Evolutionary conservation across 1,284 basidiomycete genomes (phyloP).

Genomic region (Afroboletus lepidellus): DNA sequence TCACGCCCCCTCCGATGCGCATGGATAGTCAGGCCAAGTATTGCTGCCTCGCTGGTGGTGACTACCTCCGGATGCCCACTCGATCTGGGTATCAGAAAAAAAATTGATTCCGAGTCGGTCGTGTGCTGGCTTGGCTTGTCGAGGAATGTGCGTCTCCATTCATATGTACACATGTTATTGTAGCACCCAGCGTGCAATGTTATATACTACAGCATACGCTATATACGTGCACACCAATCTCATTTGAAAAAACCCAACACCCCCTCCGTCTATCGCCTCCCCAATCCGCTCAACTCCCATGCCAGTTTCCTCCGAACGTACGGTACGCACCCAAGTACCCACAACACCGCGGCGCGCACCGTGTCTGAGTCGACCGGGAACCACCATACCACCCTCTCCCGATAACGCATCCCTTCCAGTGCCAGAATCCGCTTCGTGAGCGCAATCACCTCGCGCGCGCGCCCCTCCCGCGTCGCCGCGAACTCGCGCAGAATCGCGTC

Average conservation of each 20-base stretch:
- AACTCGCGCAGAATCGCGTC: constrained; percentile 20
- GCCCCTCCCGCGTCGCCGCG: constrained; percentile 12
- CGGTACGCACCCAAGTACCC: constrained; percentile 13
- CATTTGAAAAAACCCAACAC: too few relatives aligned
- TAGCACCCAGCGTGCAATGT: too few relatives aligned
- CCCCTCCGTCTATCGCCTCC: constrained; percentile 15
- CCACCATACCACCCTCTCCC: constrained; percentile 17
- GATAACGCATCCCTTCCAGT: constrained; percentile 14
- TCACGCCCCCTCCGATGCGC: constrained; percentile 68
- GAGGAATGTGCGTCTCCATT: too few relatives aligned
- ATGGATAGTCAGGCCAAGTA: constrained; percentile 99
- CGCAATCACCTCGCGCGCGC: constrained; percentile 23
- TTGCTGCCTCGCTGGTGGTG: constrained; percentile 77
- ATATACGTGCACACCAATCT: too few relatives aligned
- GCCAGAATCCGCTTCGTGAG: constrained; percentile 20
- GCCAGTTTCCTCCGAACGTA: constrained; percentile 18
- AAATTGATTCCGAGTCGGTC: constrained; percentile 81
- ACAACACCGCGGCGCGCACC: constrained; percentile 16
- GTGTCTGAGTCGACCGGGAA: constrained; percentile 17
- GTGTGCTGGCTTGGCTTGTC: neutral
- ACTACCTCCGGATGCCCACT: constrained; percentile 90
- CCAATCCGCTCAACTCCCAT: constrained; percentile 24
- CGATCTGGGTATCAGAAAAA: constrained; percentile 83
- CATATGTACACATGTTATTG: too few relatives aligned
- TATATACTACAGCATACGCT: too few relatives aligned